These are phyloP conservation scores for Artemisia tridentata DNA, from an alignment of 129 eudicot species.

Conservation along the genomic window DNA sequence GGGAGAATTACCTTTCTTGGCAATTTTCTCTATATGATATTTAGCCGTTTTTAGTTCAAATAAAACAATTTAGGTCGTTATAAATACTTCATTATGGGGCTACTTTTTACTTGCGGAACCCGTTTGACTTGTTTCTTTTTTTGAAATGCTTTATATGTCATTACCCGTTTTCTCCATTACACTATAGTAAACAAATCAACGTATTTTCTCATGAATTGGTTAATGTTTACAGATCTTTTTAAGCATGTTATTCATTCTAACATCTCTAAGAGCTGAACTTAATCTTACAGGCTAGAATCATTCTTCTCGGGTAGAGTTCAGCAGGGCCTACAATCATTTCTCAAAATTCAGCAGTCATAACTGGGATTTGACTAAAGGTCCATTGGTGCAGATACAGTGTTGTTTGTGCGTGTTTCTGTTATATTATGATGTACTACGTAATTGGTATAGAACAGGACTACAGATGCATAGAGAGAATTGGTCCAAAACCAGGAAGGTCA, in stretches of 20 bases:
- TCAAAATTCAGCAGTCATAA: slow-evolving; percentile 52
- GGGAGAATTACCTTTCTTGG: too few relatives aligned
- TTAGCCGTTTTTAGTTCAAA: too few relatives aligned
- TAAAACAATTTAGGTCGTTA: too few relatives aligned
- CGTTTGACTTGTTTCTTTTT: too few relatives aligned
- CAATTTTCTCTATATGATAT: too few relatives aligned
- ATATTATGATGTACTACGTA: slow-evolving; percentile 12
- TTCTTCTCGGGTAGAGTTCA: slow-evolving; percentile 70
- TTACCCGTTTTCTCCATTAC: too few relatives aligned
- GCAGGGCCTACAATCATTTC: slow-evolving; percentile 59
- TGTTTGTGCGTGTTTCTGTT: slow-evolving; percentile 4
- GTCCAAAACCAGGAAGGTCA: not conserved
- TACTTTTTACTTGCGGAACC: too few relatives aligned
- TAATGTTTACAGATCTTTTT: slow-evolving; percentile 1
- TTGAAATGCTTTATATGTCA: too few relatives aligned
- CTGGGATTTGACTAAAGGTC: not conserved
- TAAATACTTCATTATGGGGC: too few relatives aligned
- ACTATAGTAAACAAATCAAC: too few relatives aligned
- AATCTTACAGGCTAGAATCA: slow-evolving; percentile 65
- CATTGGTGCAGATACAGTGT: not conserved
- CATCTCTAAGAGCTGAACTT: not conserved
- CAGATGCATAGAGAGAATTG: not conserved
- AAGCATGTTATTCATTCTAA: not conserved
- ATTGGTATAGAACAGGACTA: not conserved
- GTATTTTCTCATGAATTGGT: not conserved